A percentile compares a stretch with the other conserved stretches of the same genome.
These are phyloP conservation scores for Aureobasidium sp. DNA, from an alignment of 2,329 filamentous ascomycete species.

Conservation along the genomic window DNA sequence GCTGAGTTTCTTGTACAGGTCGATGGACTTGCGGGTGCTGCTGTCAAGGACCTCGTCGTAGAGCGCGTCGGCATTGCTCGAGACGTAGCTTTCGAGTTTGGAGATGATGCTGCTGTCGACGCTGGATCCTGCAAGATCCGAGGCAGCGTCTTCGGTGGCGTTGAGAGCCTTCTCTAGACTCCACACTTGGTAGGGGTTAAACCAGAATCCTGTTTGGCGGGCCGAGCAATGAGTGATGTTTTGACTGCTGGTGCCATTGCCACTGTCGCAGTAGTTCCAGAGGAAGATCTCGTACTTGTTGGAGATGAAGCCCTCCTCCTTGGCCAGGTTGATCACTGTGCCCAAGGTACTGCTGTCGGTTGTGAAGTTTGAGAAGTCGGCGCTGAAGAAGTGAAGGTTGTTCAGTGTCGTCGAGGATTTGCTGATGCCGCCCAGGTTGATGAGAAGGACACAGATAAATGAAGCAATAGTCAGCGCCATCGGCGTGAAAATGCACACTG, in stretches of 20 bases:
- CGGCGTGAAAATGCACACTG: conserved; percentile 81
- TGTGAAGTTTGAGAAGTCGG: conserved; percentile 32
- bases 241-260: conserved; percentile 41
- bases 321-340: conserved; percentile 32
- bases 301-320: conserved; percentile 46
- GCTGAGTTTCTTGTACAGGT: conserved; percentile 64
- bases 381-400: conserved; percentile 50
- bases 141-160: conserved; percentile 12
- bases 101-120: conserved; percentile 31
- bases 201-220: conserved; percentile 68
- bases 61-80: conserved; percentile 27
- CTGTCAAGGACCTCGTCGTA: conserved; percentile 50
- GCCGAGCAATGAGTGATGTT: conserved; percentile 47
- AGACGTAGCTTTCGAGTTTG: conserved; percentile 47
- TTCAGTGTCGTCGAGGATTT: conserved; percentile 40
- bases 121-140: conserved; percentile 19
- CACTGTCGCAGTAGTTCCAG: conserved; percentile 76
- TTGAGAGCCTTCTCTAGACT: conserved; percentile 50
- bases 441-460: conserved; percentile 58
- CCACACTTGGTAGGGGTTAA: conserved; percentile 62
- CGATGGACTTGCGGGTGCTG: conserved; percentile 59
- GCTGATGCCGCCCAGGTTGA: conserved; percentile 52
- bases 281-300: conserved; percentile 76
- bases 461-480: conserved; percentile 73
- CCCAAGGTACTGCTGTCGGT: conserved; percentile 26